Percentiles rank a stretch among this genome's conserved stretches.
These are phyloP conservation scores for Tylopilus intermedius DNA, from an alignment of 768 basidiomycete species.

Conservation along the genomic window DNA sequence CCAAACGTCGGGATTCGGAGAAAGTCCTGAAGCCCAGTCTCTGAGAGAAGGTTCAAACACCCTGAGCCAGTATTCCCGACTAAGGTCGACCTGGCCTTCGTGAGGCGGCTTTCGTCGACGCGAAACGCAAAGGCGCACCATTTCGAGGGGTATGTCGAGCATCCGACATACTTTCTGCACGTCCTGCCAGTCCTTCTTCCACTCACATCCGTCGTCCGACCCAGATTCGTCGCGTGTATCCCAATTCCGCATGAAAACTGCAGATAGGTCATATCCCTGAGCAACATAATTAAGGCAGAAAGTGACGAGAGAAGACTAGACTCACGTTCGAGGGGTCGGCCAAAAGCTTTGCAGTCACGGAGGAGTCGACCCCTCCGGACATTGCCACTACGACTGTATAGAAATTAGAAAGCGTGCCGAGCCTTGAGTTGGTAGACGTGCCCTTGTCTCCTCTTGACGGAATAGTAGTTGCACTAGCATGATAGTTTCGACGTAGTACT, in stretches of 20 bases:
- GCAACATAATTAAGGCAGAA: background rate
- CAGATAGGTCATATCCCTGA: slow-evolving; percentile 78
- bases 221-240: slow-evolving; percentile 79
- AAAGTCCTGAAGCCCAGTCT: slow-evolving; percentile 72
- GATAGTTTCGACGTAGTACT: slow-evolving; percentile 7
- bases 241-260: slow-evolving; percentile 97
- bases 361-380: slow-evolving; percentile 96
- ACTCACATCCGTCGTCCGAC: slow-evolving; percentile 82
- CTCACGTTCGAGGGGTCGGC: slow-evolving; percentile 49
- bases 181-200: slow-evolving; percentile 94
- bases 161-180: slow-evolving; percentile 74
- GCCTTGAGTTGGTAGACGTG: background rate
- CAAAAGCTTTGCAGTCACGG: slow-evolving; percentile 76
- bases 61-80: slow-evolving; percentile 82
- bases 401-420: background rate
- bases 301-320: background rate
- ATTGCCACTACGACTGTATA: slow-evolving; percentile 79
- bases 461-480: slow-evolving; percentile 10
- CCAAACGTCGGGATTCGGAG: slow-evolving; percentile 90
- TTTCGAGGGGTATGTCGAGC: slow-evolving; percentile 65
- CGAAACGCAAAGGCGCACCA: slow-evolving; percentile 41
- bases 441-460: slow-evolving; percentile 30
- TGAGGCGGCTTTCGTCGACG: slow-evolving; percentile 3
- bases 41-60: slow-evolving; percentile 85
- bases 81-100: slow-evolving; percentile 68